phyloP scores from a whole-genome alignment of 1,284 basidiomycete species.

The Naganishia sp. region DNA sequence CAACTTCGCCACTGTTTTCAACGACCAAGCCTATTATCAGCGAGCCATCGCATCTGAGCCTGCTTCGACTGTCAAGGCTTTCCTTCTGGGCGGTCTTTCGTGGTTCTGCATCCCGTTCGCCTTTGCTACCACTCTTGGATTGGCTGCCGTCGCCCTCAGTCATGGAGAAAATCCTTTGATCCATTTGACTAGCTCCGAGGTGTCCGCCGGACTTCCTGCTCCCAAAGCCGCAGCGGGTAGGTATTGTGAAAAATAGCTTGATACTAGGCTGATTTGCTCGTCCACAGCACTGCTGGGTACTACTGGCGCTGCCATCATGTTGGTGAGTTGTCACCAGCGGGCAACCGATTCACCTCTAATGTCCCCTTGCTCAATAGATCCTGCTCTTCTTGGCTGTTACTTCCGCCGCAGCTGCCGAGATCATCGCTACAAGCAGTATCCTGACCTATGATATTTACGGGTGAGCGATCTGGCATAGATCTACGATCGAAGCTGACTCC shows the following conservation, averaged over 20 bases:
- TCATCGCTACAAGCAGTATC: conserved; percentile 78
- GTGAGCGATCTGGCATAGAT: conserved; percentile 36
- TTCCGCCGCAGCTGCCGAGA: conserved; percentile 80
- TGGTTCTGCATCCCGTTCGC: conserved; percentile 82
- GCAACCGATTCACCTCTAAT: conserved; percentile 10
- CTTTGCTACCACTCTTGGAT: conserved; percentile 61
- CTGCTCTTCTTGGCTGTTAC: conserved; percentile 65
- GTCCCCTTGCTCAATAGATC: conserved; percentile 39
- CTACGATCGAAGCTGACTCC: neutral
- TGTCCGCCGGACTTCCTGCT: conserved; percentile 81
- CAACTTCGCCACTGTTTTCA: conserved; percentile 69
- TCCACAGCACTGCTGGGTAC: conserved; percentile 35
- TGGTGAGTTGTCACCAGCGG: conserved; percentile 36
- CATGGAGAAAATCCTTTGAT: conserved; percentile 59
- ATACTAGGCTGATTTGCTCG: conserved; percentile 50
- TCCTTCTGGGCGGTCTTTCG: conserved; percentile 81
- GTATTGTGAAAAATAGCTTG: conserved; percentile 60
- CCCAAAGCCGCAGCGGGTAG: conserved; percentile 44
- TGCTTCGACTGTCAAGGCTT: conserved; percentile 80
- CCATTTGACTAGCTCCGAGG: conserved; percentile 63
- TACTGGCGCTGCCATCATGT: conserved; percentile 38
- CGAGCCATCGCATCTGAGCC: conserved; percentile 75
- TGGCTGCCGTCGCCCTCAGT: conserved; percentile 73
- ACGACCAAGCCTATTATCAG: conserved; percentile 55
- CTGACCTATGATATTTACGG: conserved; percentile 77